These are phyloP conservation scores for Truncatella angustata DNA, from an alignment of 2,329 filamentous ascomycete genomes.

Conservation along the genomic window DNA sequence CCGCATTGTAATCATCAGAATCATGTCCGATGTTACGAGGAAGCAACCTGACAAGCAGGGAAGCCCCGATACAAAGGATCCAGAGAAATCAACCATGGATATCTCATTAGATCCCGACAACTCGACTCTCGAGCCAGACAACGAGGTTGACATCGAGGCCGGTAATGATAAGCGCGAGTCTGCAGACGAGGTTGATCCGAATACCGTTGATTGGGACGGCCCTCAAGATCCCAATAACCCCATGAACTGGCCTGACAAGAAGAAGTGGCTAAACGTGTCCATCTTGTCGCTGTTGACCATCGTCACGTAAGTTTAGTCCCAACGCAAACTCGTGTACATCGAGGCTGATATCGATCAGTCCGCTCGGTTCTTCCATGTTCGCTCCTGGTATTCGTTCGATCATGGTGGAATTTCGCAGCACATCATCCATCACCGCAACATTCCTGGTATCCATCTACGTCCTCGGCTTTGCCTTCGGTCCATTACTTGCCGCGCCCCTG, in stretches of 20 bases:
- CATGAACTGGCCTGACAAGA: slow-evolving; percentile 51
- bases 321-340: not conserved
- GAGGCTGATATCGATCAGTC: slow-evolving; percentile 12
- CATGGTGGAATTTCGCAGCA: slow-evolving; percentile 50
- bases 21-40: too few species aligned
- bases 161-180: not conserved
- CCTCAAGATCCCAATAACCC: slow-evolving; percentile 56
- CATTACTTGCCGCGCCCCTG: slow-evolving; percentile 43
- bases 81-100: not conserved
- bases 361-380: slow-evolving; percentile 43
- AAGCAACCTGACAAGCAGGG: not conserved
- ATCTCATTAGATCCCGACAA: not conserved
- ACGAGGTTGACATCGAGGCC: not conserved
- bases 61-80: not conserved
- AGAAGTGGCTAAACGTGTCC: slow-evolving; percentile 30
- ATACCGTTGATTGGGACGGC: slow-evolving; percentile 58
- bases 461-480: slow-evolving; percentile 49
- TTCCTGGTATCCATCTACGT: slow-evolving; percentile 59
- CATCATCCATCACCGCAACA: slow-evolving; percentile 42
- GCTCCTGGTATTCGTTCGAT: slow-evolving; percentile 57
- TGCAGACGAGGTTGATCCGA: slow-evolving; percentile 34
- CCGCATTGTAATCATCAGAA: too few species aligned
- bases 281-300: slow-evolving; percentile 28
- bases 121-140: not conserved
- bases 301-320: slow-evolving; percentile 13